Percentiles rank a stretch among this genome's conserved stretches.
Evolutionary conservation across 31 red algal species (phyloP).

Genomic region (Pterothamnion heteromorphum): DNA sequence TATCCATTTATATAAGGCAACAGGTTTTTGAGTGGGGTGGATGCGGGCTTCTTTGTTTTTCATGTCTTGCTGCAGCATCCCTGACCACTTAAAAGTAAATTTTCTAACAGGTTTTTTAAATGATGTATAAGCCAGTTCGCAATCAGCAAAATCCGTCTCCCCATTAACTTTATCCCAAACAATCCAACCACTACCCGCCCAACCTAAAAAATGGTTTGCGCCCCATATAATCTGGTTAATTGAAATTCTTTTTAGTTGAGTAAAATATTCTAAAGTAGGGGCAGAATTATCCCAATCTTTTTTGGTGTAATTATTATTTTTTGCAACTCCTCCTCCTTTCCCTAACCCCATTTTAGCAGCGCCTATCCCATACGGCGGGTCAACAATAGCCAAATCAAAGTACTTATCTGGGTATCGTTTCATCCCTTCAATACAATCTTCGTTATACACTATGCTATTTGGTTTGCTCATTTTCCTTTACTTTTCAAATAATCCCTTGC

Average conservation of each 20-base stretch:
- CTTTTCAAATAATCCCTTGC: too few species aligned
- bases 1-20: not conserved
- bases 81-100: not conserved
- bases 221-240: constrained; percentile 19
- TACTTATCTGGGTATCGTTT: not conserved
- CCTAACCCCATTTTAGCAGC: not conserved
- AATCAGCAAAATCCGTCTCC: not conserved
- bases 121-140: not conserved
- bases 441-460: not conserved
- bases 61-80: not conserved
- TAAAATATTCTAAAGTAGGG: not conserved
- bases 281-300: not conserved
- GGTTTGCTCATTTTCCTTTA: too few species aligned
- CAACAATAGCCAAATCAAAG: not conserved
- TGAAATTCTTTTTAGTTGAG: not conserved
- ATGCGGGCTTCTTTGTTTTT: not conserved
- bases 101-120: not conserved
- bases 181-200: not conserved
- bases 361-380: not conserved
- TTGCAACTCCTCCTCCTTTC: not conserved
- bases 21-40: constrained; percentile 8
- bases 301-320: not conserved
- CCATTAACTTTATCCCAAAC: not conserved
- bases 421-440: not conserved
- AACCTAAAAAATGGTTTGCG: not conserved